phyloP scores from a whole-genome alignment of 306 rosid species.

The Prunus persica region Prunus_persica_NCBIv2 NC_034011.1:24191501-24192000 shows the following conservation, averaged over 20 bases:
- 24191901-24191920: slow-evolving; percentile 8
- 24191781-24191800: not conserved
- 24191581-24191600: too few species aligned
- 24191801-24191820: not conserved
- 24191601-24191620: not conserved
- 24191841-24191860: slow-evolving; percentile 3
- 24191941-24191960: slow-evolving; percentile 1
- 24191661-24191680: not conserved
- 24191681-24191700: not conserved
- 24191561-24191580: not conserved
- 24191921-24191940: slow-evolving; percentile 1
- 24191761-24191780: not conserved
- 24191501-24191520: not conserved
- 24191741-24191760: not conserved
- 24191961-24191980: slow-evolving; percentile 12
- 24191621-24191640: not conserved
- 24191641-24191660: not conserved
- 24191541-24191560: not conserved
- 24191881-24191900: slow-evolving; percentile 24
- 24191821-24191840: not conserved
- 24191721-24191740: not conserved
- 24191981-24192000: slow-evolving; percentile 16
- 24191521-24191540: not conserved
- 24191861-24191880: slow-evolving; percentile 19
- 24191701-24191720: not conserved